Base-by-base conservation (phyloP, 2,329 filamentous ascomycete species). In the Kalmusia sp. region DNA sequence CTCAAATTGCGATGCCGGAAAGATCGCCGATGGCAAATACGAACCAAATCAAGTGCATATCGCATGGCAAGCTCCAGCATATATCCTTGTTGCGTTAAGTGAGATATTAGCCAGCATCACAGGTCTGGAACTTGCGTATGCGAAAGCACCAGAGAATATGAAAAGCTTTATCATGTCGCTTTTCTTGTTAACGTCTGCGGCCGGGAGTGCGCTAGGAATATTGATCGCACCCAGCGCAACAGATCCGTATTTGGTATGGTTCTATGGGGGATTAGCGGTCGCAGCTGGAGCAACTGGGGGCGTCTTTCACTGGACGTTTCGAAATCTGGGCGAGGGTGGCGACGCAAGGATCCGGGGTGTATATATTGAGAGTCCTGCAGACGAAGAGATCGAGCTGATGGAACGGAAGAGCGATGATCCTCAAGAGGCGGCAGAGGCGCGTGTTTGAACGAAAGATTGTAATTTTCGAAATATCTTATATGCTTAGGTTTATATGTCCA, bases 171-270 rank as follows among this genome's bases (percentile, higher is more conserved):
- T 80, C 52, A 79, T 79, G 73, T 70, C 80, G 79, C 65, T 87
- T n/a, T 87, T 84, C 63, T 77, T 87, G 51, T 78, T 87, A 56
- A 87, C 84, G 33, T 83, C 77, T 39, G 85, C 84, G 3, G 78
- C 84, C 38, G 84, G 83, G 3, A 80, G 84, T 2, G 83, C 82
- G 27, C 73, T 91, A 19, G 85, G 83, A 2, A 83, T 87, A 61
- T 82, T 86, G 2, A 75, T 90, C 11, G 81, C 84, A 1, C 84
- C 87, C 0, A 74, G 80, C 4, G 82, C 85, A 6, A 81, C 81
- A 51, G 85, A 91, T 67, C 88, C 88, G 19, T 79, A 85, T 59
- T 81, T 89, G 62, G 65, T 87, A 52, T 89, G 86, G 85, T 82
- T 90, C 80, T 89, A 88, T 63, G 77, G 79, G 21, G 83, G 83